Evolutionary conservation across 176 grass and related monocot genomes (phyloP), one percentile per base, ranked within the genome.

Genomic region (Ampelocalamus luodianensis): DNA sequence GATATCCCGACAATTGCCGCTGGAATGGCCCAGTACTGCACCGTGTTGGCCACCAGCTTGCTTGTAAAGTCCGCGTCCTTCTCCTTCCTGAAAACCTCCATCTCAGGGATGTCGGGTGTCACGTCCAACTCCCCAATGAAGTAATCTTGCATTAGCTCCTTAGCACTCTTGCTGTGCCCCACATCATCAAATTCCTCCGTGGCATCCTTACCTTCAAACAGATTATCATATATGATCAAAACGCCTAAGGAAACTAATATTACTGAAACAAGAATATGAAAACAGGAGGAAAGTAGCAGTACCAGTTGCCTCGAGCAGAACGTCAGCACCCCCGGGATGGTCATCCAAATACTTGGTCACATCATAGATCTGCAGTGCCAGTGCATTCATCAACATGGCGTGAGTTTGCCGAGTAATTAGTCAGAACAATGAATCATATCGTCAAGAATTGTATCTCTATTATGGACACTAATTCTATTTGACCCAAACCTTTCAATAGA

Each of bases 321-420:
- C 88, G 84, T 96, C 93, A 36, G 69, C 96, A 73, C 96, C 96
- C 55, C 96, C 93, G 43, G 93, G 96, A 86, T 96, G 96, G 27
- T 99, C 96, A 34, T 96, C 93, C 93, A 96, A 79, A 92, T 99
- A 99, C 51, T 82, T 80, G 44, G 91, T 93, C 77, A 99, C 93
- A 37, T 96, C 96, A 82, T 99, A 96, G 59, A 96, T 89, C 96
- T 99, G 80, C 67, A 83, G n/a, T 1, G n/a, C n/a, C 67, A 83
- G n/a, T 1, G n/a, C n/a, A 73, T 90, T 13, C 16, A 61, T 65
- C 6, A 49, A 8, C 58, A 51, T 1, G 26, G 7, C 16, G 66
- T 87, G 42, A 87, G 59, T 4, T 60, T 32, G 1, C 46, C 0
- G 15, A 66, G 50, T 12, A 26, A 38, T 26, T 75, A 38, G 38